Evolutionary conservation across 441 rosid genomes (phyloP), one percentile per base, ranked within the genome.

Genomic region (Croton setiger): DNA sequence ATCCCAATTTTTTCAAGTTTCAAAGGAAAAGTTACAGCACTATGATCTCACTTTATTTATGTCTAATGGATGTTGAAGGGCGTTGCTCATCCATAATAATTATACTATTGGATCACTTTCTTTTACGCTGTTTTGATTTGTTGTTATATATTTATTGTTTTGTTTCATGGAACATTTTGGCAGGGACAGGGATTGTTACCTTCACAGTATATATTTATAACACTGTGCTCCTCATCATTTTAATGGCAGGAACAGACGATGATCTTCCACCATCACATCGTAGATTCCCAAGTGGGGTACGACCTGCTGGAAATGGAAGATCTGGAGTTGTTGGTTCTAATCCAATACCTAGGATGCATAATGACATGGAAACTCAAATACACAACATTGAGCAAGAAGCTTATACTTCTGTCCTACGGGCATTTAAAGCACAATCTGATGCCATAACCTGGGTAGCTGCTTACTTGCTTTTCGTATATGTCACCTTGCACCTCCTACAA

Each of bases 371-470:
- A 88, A 88, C 91, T 72, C 97, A 91, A 77, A 93, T 96, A 74
- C 98, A 96, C 82, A 81, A 77, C 72, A 86, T 96, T 63, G 98
- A 96, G 81, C 98, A 91, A 81, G 99, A 96, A 77, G 97, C 98
- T 11, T 96, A 96, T 73, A 75, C 86, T 75, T 85, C 98, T 3
- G 88, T 96, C 57, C 83, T 96, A 66, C 90, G 98, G 63, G 99
- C 99, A 41, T 96, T 96, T 82, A 91, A 88, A 87, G 99, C 98
- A 74, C 99, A 90, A 74, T 96, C 99, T 33, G 98, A 96, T 83
- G 98, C 97, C 74, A 84, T 96, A 67, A 83, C 97, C 70, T 96
- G 98, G 98, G 99, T 96, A 89, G 77, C 31, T 64, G 49, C 76
- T 68, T 56, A 15, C 27, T 21, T 48, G 17, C 3, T 48, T 64